phyloP scores from a whole-genome alignment of 331 rosid genomes.

The Phaseolus coccineus region DNA sequence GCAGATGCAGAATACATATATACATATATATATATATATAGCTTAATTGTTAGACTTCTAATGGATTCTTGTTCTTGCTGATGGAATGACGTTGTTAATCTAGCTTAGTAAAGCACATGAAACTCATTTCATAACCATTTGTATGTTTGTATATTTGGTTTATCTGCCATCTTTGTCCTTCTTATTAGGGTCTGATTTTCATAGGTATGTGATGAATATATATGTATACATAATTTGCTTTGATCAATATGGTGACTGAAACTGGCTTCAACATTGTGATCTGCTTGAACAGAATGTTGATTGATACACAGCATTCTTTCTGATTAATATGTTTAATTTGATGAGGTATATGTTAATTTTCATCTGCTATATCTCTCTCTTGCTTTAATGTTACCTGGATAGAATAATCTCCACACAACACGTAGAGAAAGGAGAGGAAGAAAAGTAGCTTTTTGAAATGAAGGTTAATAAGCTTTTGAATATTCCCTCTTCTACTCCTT shows the following conservation, averaged over 20 bases:
- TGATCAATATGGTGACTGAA: background rate
- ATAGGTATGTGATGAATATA: too few species aligned
- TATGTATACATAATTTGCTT: background rate
- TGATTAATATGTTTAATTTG: background rate
- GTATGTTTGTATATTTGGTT: background rate
- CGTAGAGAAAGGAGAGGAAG: background rate
- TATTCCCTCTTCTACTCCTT: slow-evolving; percentile 8
- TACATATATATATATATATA: background rate
- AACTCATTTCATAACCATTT: background rate
- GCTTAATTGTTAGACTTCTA: background rate
- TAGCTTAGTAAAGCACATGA: slow-evolving; percentile 1
- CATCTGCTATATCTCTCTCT: slow-evolving; percentile 6
- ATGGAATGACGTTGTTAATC: slow-evolving; percentile 1
- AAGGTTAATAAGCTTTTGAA: slow-evolving; percentile 30
- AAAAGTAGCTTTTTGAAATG: slow-evolving; percentile 26
- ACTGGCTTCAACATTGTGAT: background rate
- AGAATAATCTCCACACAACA: background rate
- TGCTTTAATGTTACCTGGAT: background rate
- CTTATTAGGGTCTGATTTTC: background rate
- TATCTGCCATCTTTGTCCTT: background rate
- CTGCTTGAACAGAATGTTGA: background rate
- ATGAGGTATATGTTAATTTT: background rate
- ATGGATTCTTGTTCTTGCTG: background rate
- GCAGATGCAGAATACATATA: slow-evolving; percentile 4
- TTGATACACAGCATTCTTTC: background rate